Conservation (phyloP, 768 basidiomycete genomes). For the Strobilomyces confusus region DNA sequence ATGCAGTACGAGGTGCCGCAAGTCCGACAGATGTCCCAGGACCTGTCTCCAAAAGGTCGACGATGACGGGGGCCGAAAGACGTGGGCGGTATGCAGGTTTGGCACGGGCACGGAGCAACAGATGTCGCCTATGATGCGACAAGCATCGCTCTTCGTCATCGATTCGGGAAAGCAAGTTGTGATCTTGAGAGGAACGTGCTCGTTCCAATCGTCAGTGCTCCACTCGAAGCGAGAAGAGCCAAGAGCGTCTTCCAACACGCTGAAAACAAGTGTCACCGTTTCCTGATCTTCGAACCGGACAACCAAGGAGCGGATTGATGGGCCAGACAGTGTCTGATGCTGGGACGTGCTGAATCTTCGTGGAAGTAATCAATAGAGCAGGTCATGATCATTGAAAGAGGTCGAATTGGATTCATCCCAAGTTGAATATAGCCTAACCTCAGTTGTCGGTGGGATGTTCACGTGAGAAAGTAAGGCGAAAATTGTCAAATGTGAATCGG, state of each 20-base stretch:
- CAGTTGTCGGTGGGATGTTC: no score
- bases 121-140: neutral
- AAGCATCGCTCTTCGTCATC: no score
- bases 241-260: neutral
- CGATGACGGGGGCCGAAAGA: neutral
- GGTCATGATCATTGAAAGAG: no score
- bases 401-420: neutral
- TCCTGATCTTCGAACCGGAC: neutral
- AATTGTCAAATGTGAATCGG: no score
- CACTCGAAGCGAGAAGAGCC: no score
- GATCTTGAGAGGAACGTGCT: neutral
- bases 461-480: no score
- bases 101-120: neutral
- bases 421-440: no score
- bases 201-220: no score
- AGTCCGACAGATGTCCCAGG: neutral
- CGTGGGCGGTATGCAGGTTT: neutral
- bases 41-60: constrained; percentile 2
- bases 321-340: neutral
- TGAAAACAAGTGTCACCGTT: neutral
- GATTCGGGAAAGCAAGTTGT: neutral
- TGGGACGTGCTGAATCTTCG: neutral
- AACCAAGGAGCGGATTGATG: neutral
- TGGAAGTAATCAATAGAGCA: neutral
- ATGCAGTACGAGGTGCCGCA: constrained; percentile 1